phyloP scores from a whole-genome alignment of 176 grass and related monocot species.

The Zea luxurians region DNA sequence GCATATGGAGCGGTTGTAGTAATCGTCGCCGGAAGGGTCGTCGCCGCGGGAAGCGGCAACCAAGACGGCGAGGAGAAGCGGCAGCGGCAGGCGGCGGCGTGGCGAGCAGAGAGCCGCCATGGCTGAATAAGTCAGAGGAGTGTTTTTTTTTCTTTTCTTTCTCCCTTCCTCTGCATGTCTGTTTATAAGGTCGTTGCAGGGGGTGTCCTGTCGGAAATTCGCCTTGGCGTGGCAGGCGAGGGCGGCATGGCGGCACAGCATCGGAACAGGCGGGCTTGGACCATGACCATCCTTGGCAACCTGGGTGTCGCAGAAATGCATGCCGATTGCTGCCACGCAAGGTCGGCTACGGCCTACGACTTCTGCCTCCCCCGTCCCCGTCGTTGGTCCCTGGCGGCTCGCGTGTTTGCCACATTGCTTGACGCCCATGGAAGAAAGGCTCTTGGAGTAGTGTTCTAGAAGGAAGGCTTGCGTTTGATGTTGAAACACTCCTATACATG shows the following conservation, averaged over 20 bases:
- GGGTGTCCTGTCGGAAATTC: background rate
- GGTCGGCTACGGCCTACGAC: background rate
- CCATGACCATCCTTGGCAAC: background rate
- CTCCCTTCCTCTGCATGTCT: no score
- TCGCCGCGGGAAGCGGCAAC: background rate
- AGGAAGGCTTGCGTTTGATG: background rate
- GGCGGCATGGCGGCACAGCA: background rate
- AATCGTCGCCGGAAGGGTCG: background rate
- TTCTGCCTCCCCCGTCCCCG: background rate
- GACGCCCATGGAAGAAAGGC: no score
- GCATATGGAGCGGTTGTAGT: background rate
- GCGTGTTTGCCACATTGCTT: no score
- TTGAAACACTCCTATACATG: background rate
- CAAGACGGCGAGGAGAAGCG: background rate
- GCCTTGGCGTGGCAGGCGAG: background rate
- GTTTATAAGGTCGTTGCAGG: no score
- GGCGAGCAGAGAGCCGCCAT: background rate
- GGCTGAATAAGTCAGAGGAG: background rate
- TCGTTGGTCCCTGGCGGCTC: background rate
- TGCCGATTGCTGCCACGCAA: background rate
- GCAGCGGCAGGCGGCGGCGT: background rate
- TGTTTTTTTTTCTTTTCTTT: no score
- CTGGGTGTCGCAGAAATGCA: background rate
- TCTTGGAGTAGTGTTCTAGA: no score
- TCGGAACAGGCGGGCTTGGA: no score